These are phyloP conservation scores for Helminthosporium solani DNA, from an alignment of 2,329 filamentous ascomycete species.

Conservation along the genomic window DNA sequence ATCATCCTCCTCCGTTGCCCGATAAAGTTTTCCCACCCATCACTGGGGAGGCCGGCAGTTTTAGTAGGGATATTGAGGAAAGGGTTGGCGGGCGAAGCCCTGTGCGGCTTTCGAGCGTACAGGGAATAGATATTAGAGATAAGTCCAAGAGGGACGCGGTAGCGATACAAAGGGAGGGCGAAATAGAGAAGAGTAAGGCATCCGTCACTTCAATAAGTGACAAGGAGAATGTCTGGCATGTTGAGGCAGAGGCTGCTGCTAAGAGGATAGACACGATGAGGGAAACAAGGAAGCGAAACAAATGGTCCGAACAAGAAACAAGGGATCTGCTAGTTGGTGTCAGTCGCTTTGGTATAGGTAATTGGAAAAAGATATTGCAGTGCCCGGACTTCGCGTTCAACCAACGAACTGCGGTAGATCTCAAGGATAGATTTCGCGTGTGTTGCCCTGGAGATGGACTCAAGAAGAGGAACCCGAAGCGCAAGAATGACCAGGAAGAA, in stretches of 20 bases:
- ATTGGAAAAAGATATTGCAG: slow-evolving; percentile 63
- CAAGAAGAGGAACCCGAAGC: slow-evolving; percentile 38
- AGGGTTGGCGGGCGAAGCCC: slow-evolving; percentile 14
- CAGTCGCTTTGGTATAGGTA: slow-evolving; percentile 61
- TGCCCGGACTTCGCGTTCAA: slow-evolving; percentile 59
- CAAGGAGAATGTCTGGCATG: slow-evolving; percentile 3
- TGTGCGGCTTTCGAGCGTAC: slow-evolving; percentile 10
- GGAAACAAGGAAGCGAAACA: slow-evolving; percentile 56
- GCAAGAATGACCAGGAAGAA: slow-evolving; percentile 35
- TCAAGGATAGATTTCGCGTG: slow-evolving; percentile 63
- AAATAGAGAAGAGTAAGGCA: neutral
- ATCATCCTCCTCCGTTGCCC: slow-evolving; percentile 59
- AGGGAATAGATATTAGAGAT: slow-evolving; percentile 8
- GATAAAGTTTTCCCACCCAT: slow-evolving; percentile 63
- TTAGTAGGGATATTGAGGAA: slow-evolving; percentile 23
- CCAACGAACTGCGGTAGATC: slow-evolving; percentile 59
- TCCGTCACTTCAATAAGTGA: neutral
- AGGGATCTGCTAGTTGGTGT: slow-evolving; percentile 59
- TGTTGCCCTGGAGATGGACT: slow-evolving; percentile 49
- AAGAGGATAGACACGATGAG: slow-evolving; percentile 24
- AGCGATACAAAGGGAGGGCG: neutral
- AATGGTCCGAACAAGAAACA: slow-evolving; percentile 65
- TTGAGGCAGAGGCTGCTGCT: slow-evolving; percentile 1
- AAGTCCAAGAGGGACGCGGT: neutral
- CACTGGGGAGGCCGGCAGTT: slow-evolving; percentile 47